Percentiles rank a stretch among this genome's conserved stretches.
Conservation (phyloP, 805 yeast species). For the Myxozyma lipomycoides region DNA sequence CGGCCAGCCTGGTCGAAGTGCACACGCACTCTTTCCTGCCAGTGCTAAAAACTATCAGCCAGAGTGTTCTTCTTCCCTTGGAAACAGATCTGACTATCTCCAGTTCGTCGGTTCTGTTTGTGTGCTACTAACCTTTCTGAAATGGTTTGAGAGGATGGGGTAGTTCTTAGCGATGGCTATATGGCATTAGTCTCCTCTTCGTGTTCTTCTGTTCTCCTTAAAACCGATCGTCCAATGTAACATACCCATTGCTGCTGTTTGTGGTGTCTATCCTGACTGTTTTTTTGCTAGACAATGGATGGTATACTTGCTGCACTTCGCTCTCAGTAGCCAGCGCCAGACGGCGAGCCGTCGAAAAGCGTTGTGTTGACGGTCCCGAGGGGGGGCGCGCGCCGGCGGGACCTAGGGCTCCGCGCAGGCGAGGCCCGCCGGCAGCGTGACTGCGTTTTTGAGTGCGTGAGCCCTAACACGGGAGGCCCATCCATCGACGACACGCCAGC, state of each 20-base stretch:
- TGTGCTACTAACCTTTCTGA: conserved; percentile 60
- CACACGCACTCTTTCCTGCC: conserved; percentile 99
- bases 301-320: too few relatives aligned
- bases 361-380: too few relatives aligned
- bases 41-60: conserved; percentile 52
- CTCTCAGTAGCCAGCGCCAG: too few relatives aligned
- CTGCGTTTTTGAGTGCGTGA: conserved; percentile 4
- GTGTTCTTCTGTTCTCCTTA: too few relatives aligned
- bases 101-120: not conserved
- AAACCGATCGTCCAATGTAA: not conserved
- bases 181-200: too few relatives aligned
- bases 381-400: too few relatives aligned
- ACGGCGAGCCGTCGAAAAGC: too few relatives aligned
- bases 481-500: not conserved
- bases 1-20: conserved; percentile 99
- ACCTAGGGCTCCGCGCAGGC: too few relatives aligned
- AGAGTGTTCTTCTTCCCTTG: too few relatives aligned
- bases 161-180: conserved; percentile 97
- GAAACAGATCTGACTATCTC: too few relatives aligned
- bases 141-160: conserved; percentile 99
- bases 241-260: conserved; percentile 24
- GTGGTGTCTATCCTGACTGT: not conserved
- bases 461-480: not conserved
- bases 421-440: too few relatives aligned
- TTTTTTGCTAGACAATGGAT: conserved; percentile 2